Conservation (phyloP, 129 eudicot species). For the Daucus carota region DNA sequence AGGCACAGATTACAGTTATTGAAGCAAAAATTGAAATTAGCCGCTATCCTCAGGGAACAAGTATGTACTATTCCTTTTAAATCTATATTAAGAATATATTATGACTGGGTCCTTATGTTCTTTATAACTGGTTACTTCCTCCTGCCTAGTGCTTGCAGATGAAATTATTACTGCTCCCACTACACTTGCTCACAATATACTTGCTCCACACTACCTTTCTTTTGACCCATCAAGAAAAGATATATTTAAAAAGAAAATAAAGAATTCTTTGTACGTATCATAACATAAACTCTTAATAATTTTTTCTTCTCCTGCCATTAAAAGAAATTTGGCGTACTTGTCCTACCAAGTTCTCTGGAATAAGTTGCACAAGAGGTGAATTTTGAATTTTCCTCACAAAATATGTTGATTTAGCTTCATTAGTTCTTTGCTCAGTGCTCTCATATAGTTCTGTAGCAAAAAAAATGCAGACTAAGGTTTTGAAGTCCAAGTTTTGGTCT, state of each 20-base stretch:
- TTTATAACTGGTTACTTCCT: neutral
- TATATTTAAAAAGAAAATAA: neutral
- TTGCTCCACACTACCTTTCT: neutral
- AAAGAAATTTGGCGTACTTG: neutral
- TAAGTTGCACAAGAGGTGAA: neutral
- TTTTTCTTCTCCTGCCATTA: neutral
- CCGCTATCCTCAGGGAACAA: constrained; percentile 80
- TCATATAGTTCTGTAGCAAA: neutral
- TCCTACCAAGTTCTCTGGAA: neutral
- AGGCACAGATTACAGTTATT: constrained; percentile 78
- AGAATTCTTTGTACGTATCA: neutral
- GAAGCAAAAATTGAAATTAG: constrained; percentile 84
- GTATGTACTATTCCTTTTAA: constrained; percentile 34
- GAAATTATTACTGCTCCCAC: neutral
- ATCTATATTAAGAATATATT: neutral
- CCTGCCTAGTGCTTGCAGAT: neutral
- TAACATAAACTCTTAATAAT: neutral
- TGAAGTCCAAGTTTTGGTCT: neutral
- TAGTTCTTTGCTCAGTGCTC: neutral
- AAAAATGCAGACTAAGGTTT: neutral
- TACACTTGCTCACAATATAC: neutral
- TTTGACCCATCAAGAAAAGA: neutral
- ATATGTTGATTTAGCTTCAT: neutral
- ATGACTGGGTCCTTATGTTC: neutral
- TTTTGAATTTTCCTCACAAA: neutral